These are phyloP conservation scores for Saccharomyces kudriavzevii DNA, from an alignment of 805 yeast species.

Conservation along the genomic window DNA sequence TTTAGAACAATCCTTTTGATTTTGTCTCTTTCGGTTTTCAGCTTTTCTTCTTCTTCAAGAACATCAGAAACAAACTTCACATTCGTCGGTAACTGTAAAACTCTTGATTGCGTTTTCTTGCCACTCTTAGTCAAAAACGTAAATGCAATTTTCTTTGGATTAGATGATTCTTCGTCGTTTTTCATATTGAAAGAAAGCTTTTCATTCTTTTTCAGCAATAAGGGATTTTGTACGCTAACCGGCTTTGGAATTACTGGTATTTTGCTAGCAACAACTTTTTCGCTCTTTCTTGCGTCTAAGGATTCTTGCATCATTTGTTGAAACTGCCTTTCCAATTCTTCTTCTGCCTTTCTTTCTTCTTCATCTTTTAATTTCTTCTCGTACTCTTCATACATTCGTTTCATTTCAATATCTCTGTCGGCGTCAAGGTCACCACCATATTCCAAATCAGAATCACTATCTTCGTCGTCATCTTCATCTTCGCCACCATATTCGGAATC, in stretches of 20 bases:
- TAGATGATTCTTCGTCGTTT: not conserved
- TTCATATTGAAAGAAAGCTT: not conserved
- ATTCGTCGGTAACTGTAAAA: constrained; percentile 44
- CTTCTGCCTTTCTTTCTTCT: constrained; percentile 40
- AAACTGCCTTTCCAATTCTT: constrained; percentile 50
- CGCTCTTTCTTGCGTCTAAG: constrained; percentile 33
- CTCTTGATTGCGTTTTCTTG: constrained; percentile 37
- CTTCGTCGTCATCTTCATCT: constrained; percentile 20
- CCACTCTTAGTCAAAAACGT: constrained; percentile 50
- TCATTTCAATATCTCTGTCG: constrained; percentile 28
- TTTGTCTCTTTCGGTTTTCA: constrained; percentile 45
- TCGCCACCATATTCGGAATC: constrained; percentile 10
- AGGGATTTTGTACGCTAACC: not conserved
- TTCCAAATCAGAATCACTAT: constrained; percentile 20
- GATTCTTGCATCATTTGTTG: constrained; percentile 46
- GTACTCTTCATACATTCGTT: constrained; percentile 32
- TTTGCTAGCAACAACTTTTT: constrained; percentile 18
- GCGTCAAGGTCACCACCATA: constrained; percentile 20
- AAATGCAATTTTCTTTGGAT: constrained; percentile 35
- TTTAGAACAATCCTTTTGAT: constrained; percentile 48
- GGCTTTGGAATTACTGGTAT: constrained; percentile 18
- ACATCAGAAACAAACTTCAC: constrained; percentile 48
- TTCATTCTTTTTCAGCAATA: not conserved
- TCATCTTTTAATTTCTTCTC: constrained; percentile 32
- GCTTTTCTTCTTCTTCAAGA: constrained; percentile 41